Evolutionary conservation across 2,329 filamentous ascomycete genomes (phyloP), one percentile per base, ranked within the genome.

Genomic region (Colletotrichum trifolii): DNA sequence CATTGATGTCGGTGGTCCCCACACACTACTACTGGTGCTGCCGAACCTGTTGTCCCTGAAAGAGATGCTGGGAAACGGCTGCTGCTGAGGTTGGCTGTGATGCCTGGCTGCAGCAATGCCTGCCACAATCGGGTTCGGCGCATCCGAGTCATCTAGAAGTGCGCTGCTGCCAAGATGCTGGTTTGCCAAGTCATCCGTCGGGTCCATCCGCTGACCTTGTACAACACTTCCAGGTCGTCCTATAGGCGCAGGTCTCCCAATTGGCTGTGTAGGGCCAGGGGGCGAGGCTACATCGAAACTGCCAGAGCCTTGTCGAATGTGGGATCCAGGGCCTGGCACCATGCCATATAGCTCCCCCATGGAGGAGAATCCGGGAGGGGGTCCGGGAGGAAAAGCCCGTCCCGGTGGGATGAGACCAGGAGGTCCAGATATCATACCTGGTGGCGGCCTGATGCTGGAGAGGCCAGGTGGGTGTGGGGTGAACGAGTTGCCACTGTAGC

Each of bases 101-200:
- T 80, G 52, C 71, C 77, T 75, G 25, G 73, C 70, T 1, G 69
- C 60, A 50, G 73, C 73, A 33, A 74, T 60, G 10, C 78, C 77
- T 17, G 69, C 65, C 7, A 25, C 58, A 6, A 76, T 75, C 39
- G 82, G 80, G 74, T 82, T 75, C 45, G 82, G 80, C 74, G 82
- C 91, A 78, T 82, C 92, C 72, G 76, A 89, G 73, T 96, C 94
- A 67, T 90, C 90, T 50, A 98, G 82, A 11, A 99, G 82, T 11
- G 94, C 96, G 71, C 93, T 94, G 77, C 95, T 98, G 11, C 96
- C 96, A 34, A 99, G 84, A 71, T 96, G 94, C 66, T 90, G 87
- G 67, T 89, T 91, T 59, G 92, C 80, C 53, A 92, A 87, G 60
- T 95, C 93, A 17, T 93, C 81, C 60, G 90, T 89, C 35, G 81